phyloP scores from a whole-genome alignment of 805 yeast species.

The Yarrowia deformans region DNA sequence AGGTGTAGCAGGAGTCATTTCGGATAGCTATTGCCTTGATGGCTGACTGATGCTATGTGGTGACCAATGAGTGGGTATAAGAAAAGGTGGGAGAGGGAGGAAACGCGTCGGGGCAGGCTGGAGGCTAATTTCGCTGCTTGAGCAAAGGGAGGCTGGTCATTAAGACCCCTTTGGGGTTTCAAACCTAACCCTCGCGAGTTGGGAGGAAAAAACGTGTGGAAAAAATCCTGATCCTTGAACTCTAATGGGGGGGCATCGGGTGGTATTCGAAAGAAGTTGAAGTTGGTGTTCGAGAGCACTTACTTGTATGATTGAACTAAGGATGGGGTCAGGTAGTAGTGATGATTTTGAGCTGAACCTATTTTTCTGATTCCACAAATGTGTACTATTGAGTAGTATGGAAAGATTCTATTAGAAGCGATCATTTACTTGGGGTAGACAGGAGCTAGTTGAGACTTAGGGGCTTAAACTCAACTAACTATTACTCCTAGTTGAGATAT shows the following conservation, averaged over 20 bases:
- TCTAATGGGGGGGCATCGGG: neutral
- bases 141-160: constrained; percentile 33
- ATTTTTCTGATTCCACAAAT: neutral
- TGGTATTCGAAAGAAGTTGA: neutral
- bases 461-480: neutral
- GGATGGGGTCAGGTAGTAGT: neutral
- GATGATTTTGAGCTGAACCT: too few species aligned
- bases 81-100: constrained; percentile 5
- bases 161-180: neutral
- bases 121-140: neutral
- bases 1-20: constrained; percentile 31
- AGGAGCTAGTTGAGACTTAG: neutral
- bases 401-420: neutral
- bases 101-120: constrained; percentile 14
- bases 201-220: neutral
- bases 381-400: neutral
- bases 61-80: constrained; percentile 37
- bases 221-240: neutral
- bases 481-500: too few species aligned
- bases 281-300: too few species aligned
- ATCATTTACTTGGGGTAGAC: neutral
- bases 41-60: constrained; percentile 16
- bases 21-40: neutral
- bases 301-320: too few species aligned
- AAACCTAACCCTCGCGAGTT: constrained; percentile 32